Percentiles rank a stretch among this genome's conserved stretches.
Evolutionary conservation across 371 early-diverging fungal genomes (phyloP).

Genomic region (Saksenaea vasiformis): DNA sequence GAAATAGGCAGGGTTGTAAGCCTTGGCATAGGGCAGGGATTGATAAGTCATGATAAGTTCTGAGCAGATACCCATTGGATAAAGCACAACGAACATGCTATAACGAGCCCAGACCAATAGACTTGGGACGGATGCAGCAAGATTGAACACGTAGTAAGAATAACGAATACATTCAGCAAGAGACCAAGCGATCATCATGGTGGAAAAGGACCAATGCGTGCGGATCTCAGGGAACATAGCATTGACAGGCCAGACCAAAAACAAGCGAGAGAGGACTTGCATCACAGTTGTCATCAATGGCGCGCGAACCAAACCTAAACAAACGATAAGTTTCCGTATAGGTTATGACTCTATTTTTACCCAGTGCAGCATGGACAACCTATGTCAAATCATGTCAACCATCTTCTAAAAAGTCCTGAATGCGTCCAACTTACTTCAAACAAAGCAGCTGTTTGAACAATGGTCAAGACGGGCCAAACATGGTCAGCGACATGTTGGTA

Average conservation of each 20-base stretch:
- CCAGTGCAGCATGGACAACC: conserved; percentile 32
- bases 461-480: conserved; percentile 57
- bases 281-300: conserved; percentile 77
- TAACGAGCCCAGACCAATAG: conserved; percentile 76
- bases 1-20: conserved; percentile 51
- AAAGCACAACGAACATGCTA: conserved; percentile 87
- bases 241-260: conserved; percentile 83
- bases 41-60: conserved; percentile 80
- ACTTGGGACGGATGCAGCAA: conserved; percentile 50
- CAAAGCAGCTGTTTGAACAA: conserved; percentile 78
- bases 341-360: conserved; percentile 7
- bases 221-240: conserved; percentile 68
- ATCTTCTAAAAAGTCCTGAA: not conserved
- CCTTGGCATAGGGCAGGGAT: conserved; percentile 68
- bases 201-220: conserved; percentile 67
- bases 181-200: conserved; percentile 92
- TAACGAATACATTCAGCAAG: conserved; percentile 92
- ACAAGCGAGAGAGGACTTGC: conserved; percentile 87
- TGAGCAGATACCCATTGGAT: conserved; percentile 87
- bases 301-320: conserved; percentile 76
- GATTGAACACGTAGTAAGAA: conserved; percentile 77
- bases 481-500: conserved; percentile 59
- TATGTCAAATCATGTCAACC: not conserved
- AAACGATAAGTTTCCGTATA: not conserved
- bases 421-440: conserved; percentile 60